Conservation (phyloP, 2,329 filamentous ascomycete species). For the Sclerotinia glacialis region DNA sequence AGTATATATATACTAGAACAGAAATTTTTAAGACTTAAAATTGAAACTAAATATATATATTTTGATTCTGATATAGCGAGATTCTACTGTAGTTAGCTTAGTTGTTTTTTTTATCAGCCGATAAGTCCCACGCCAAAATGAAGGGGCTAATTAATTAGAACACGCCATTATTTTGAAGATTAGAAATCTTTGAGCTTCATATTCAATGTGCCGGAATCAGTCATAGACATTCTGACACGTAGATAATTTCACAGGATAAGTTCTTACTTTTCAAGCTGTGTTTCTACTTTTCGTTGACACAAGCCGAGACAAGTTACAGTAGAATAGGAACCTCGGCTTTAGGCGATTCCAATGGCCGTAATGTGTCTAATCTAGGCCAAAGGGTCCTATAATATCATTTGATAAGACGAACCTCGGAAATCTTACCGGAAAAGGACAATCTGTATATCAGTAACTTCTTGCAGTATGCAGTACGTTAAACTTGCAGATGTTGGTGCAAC, state of each 20-base stretch:
- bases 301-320: not conserved
- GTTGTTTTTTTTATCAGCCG: not conserved
- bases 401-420: not conserved
- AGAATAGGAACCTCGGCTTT: not conserved
- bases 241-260: not conserved
- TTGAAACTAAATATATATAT: too few relatives aligned
- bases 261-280: not conserved
- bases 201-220: not conserved
- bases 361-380: not conserved
- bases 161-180: not conserved
- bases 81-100: not conserved
- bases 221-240: not conserved
- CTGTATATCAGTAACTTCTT: not conserved
- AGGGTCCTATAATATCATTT: not conserved
- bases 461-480: not conserved
- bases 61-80: too few relatives aligned
- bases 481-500: not conserved
- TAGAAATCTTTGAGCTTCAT: not conserved
- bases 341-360: not conserved
- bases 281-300: not conserved
- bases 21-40: too few relatives aligned
- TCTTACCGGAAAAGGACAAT: not conserved
- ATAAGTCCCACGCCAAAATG: not conserved
- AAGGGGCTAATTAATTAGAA: conserved; percentile 2
- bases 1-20: too few relatives aligned